Base-by-base conservation (phyloP, 495 filamentous ascomycete species). In the Immersiella caudata region DNA sequence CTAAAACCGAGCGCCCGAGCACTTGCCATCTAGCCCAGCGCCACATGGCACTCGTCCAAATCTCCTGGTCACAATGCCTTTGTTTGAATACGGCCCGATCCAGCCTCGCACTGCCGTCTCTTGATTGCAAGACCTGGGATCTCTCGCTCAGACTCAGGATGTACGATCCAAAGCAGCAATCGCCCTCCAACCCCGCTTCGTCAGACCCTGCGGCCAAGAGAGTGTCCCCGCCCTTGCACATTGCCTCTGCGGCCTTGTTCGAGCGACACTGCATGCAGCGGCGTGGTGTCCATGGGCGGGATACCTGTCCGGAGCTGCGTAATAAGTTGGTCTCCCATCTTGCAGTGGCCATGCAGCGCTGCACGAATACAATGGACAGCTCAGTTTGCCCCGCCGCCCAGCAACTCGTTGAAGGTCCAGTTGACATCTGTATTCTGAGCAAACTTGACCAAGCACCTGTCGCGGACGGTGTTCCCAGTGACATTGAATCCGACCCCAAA, bases 1-100 rank as follows among this genome's bases (percentile, higher is more conserved):
- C 51, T 58, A 64, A 67, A 70, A 67, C n/a, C 59, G 20, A 55
- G 24, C 33, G 54, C 51, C 57, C 22, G 22, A 56, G 40, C 27
- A 33, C 27, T 21, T 54, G 6, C 12, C 49, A 20, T 18, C 46
- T 27, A 55, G 52, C 52, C 52, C 4, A 26, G 11, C 40, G 40
- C 40, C 40, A 2, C 40, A 14, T 46, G 40, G 9, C 40, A 33
- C 40, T 2, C 40, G 2, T 12, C 40, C 40, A 18, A 46, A 12
- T 2, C 4, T 14, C 14, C 40, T 14, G 11, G 9, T 18, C 40
- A 57, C 54, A 57, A 57, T 57, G 54, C 54, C 54, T 26, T 57
- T 24, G 54, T 57, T 24, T 24, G 22, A 57, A 57, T 57, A 57
- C 54, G 54, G 54, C 54, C 57, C 29, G 57, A 33, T 60, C 57